Base-by-base conservation (phyloP, 495 filamentous ascomycete species). In the Penicillium nucicola region DNA sequence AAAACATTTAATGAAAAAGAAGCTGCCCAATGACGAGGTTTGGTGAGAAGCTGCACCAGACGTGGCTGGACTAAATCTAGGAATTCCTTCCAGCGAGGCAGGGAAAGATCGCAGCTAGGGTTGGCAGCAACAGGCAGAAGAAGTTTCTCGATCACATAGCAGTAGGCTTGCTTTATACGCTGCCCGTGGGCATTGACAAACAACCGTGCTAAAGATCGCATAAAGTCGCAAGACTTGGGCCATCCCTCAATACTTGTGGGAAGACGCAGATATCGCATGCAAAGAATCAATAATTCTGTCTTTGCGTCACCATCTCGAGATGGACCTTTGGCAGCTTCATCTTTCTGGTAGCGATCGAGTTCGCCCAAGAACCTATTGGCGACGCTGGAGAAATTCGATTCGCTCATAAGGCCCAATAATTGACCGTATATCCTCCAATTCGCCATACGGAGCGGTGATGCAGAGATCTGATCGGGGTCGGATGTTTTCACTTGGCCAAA, bases 391-490 rank as follows among this genome's bases (percentile, higher is more conserved):
- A 99, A 96, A 61, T 92, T 89, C 55, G 89, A 81, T 44, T 86
- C 87, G 67, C 93, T 95, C 91, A 99, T 96, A 19, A 88, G 91
- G 12, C 93, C 93, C 10, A 99, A 76, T 14, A 97, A 71, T 60
- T 95, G 90, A 19, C 87, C 85, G 59, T 95, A 96, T 11, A 97
- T 84, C 46, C 86, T 86, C 93, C 93, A 97, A 65, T 97, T 97
- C 13, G 93, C 86, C 71, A 91, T 81, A 51, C 89, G 86, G 7
- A 96, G 78, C 5, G 88, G 83, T 2, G 90, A 96, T 10, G 79
- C 77, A 15, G 84, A 75, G 12, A 97, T 77, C 58, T 87, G 83
- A 6, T 96, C 89, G 1, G 86, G 84, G 38, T 97, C 91, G n/a
- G 88, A 86, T 14, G 82, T 85, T 61, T 88, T 91, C 14, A 98